Conservation (phyloP, 2,329 filamentous ascomycete genomes). For the Fusarium veterinarium region DNA sequence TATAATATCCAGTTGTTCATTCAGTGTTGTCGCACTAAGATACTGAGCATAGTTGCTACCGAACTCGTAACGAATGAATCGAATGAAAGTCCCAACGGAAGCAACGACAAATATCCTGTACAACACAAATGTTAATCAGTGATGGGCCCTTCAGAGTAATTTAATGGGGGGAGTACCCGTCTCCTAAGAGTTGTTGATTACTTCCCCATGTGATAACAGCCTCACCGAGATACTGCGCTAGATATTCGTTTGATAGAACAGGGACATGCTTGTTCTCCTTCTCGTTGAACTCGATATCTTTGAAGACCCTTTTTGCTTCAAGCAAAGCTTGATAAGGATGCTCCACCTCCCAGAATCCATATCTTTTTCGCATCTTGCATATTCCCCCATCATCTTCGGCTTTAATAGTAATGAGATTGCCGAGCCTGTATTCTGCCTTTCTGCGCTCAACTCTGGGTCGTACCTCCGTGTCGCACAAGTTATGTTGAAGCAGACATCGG, state of each 20-base stretch:
- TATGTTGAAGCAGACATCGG: not conserved
- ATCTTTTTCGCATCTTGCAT: not conserved
- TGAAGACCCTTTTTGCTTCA: not conserved
- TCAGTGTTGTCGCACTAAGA: not conserved
- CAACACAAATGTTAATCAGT: not conserved
- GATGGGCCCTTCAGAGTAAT: not conserved
- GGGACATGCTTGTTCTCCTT: not conserved
- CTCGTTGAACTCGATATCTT: not conserved
- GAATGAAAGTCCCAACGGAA: not conserved
- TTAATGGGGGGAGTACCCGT: not conserved
- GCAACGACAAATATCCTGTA: not conserved
- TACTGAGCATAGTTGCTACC: not conserved
- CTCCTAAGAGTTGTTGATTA: not conserved
- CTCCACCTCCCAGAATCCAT: not conserved
- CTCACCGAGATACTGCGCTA: conserved; percentile 2
- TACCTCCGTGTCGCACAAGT: not conserved
- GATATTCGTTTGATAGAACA: not conserved
- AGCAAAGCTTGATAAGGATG: not conserved
- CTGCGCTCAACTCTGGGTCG: not conserved
- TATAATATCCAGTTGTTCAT: not conserved
- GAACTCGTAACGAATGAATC: not conserved
- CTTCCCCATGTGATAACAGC: not conserved
- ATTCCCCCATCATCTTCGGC: not conserved
- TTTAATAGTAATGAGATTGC: not conserved
- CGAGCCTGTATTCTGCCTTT: not conserved